Evolutionary conservation across 495 filamentous ascomycete genomes (phyloP).

Genomic region (Trichoderma reesei): DNA sequence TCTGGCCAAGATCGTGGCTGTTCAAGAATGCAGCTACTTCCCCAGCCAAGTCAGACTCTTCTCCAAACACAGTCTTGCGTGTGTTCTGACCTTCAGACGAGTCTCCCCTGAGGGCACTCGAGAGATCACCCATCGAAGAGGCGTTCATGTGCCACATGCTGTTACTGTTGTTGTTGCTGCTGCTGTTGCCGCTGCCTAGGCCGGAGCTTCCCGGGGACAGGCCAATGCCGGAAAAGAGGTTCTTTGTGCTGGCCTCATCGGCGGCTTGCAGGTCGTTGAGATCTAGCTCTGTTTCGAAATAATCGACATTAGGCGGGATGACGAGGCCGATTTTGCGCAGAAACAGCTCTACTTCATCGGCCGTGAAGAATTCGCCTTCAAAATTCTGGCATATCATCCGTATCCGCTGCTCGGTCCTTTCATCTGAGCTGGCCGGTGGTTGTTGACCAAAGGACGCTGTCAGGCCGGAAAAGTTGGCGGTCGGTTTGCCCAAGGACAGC

Average conservation of each 20-base stretch:
- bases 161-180: not conserved
- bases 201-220: not conserved
- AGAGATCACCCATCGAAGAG: not conserved
- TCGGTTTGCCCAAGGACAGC: not conserved
- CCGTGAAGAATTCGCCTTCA: slow-evolving; percentile 64
- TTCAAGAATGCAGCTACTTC: not conserved
- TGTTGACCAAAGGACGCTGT: not conserved
- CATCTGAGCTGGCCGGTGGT: not conserved
- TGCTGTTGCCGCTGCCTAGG: not conserved
- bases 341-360: slow-evolving; percentile 62
- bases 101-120: not conserved
- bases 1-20: not conserved
- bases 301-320: slow-evolving; percentile 43
- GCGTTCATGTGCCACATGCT: not conserved
- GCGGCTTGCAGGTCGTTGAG: slow-evolving; percentile 21
- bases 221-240: not conserved
- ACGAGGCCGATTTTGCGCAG: slow-evolving; percentile 48
- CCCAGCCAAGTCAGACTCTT: not conserved
- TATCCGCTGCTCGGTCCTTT: slow-evolving; percentile 25
- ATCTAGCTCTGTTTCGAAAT: slow-evolving; percentile 41
- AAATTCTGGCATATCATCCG: slow-evolving; percentile 37
- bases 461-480: not conserved
- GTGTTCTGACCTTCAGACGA: not conserved
- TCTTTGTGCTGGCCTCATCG: not conserved
- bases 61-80: not conserved